Conservation (phyloP, 192 early-diverging fungal genomes). For the Thamnidium elegans region DNA sequence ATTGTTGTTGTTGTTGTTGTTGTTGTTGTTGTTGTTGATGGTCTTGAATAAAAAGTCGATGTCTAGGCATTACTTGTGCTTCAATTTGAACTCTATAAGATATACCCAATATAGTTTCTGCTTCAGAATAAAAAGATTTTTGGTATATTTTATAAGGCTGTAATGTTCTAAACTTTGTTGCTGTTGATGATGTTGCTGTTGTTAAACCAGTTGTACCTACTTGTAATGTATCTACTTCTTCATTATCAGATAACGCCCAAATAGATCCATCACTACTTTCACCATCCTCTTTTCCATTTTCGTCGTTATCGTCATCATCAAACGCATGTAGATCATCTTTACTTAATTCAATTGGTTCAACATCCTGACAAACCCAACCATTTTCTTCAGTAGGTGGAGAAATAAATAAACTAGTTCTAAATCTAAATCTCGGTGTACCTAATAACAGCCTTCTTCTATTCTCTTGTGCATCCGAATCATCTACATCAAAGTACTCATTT, state of each 20-base stretch:
- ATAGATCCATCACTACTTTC: slow-evolving; percentile 2
- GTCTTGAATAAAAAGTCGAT: slow-evolving; percentile 1
- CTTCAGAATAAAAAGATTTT: slow-evolving; percentile 25
- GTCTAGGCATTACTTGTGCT: slow-evolving; percentile 21
- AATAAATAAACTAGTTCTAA: slow-evolving; percentile 18
- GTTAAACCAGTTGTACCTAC: not conserved
- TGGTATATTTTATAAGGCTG: not conserved
- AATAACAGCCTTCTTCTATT: slow-evolving; percentile 19
- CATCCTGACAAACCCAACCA: slow-evolving; percentile 10
- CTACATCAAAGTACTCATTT: slow-evolving; percentile 38
- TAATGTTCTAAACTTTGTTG: no score
- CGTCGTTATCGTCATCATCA: not conserved
- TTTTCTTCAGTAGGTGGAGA: slow-evolving; percentile 9
- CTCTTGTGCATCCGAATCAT: slow-evolving; percentile 19
- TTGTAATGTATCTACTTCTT: not conserved
- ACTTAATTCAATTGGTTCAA: not conserved
- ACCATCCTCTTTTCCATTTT: not conserved
- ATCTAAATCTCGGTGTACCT: slow-evolving; percentile 27
- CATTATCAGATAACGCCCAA: not conserved
- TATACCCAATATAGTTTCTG: slow-evolving; percentile 23
- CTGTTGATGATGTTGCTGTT: not conserved
- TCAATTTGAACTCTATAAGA: slow-evolving; percentile 25
- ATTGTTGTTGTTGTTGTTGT: not conserved
- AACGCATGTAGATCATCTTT: not conserved
- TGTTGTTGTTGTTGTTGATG: not conserved